Evolutionary conservation across 1,284 basidiomycete genomes (phyloP).

Genomic region (Rhizopogon parksii): DNA sequence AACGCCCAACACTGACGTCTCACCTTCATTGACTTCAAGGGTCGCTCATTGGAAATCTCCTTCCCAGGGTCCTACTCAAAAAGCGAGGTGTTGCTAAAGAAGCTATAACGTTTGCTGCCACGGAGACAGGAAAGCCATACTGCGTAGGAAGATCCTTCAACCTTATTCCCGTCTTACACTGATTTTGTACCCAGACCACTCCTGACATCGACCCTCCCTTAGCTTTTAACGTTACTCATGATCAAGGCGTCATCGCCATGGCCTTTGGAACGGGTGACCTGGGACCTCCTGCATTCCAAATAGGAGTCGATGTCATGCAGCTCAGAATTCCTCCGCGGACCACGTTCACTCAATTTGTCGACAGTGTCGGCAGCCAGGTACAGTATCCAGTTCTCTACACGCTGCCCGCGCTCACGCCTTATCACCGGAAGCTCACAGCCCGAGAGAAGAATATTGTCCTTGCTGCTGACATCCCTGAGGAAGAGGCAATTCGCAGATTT

Average conservation of each 20-base stretch:
- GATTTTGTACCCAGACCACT: conserved; percentile 32
- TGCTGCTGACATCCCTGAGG: conserved; percentile 27
- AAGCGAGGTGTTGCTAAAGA: conserved; percentile 43
- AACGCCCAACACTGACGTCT: background rate
- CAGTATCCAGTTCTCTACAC: conserved; percentile 1
- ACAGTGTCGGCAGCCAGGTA: conserved; percentile 63
- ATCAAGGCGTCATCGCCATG: conserved; percentile 64
- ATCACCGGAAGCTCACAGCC: conserved; percentile 43
- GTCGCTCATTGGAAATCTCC: conserved; percentile 63
- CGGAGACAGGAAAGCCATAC: conserved; percentile 66
- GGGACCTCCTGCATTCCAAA: conserved; percentile 48
- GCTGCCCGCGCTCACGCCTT: conserved; percentile 9
- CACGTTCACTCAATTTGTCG: conserved; percentile 52
- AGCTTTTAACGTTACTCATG: conserved; percentile 76
- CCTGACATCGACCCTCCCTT: conserved; percentile 43
- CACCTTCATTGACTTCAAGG: conserved; percentile 34
- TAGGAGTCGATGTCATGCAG: conserved; percentile 79
- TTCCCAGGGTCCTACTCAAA: conserved; percentile 55
- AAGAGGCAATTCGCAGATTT: conserved; percentile 48
- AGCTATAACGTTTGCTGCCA: conserved; percentile 47
- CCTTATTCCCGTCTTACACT: conserved; percentile 4
- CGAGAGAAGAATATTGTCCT: conserved; percentile 43
- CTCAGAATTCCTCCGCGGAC: conserved; percentile 52
- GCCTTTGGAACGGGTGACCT: conserved; percentile 48
- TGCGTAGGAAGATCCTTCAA: conserved; percentile 39